Conservation (phyloP, 208 protist genomes). For the Vickermania ingenoplastis region DNA sequence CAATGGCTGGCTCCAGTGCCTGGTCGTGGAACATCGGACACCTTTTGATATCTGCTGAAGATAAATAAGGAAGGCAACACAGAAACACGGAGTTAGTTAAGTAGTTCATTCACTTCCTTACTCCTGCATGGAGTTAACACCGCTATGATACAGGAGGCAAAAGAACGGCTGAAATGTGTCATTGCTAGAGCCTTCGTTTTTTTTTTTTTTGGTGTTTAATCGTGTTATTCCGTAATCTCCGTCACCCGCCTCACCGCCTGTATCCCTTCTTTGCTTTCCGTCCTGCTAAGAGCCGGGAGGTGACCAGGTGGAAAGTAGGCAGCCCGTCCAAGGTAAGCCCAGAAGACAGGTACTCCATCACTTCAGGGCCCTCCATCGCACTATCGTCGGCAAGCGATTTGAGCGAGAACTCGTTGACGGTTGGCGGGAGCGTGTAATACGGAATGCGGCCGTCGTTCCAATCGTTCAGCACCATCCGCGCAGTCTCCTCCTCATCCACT, state of each 20-base stretch:
- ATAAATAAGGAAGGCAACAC: too few relatives aligned
- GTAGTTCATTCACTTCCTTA: too few relatives aligned
- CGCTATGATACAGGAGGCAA: too few relatives aligned
- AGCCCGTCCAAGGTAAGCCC: slow-evolving; percentile 69
- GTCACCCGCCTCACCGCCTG: too few relatives aligned
- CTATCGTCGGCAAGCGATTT: slow-evolving; percentile 14
- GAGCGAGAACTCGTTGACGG: slow-evolving; percentile 42
- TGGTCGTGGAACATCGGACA: slow-evolving; percentile 76
- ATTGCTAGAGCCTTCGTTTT: too few relatives aligned
- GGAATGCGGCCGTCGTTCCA: slow-evolving; percentile 94
- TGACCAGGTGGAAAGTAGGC: slow-evolving; percentile 79
- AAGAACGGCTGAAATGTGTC: too few relatives aligned
- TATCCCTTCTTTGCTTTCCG: not conserved
- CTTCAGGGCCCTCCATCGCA: slow-evolving; percentile 21
- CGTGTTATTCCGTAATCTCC: too few relatives aligned
- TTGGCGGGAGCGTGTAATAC: slow-evolving; percentile 93
- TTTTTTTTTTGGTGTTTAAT: too few relatives aligned
- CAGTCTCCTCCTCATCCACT: slow-evolving; percentile 88
- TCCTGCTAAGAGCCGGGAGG: slow-evolving; percentile 20
- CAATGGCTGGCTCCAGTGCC: slow-evolving; percentile 30
- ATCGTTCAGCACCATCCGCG: slow-evolving; percentile 89
- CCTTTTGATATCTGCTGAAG: too few relatives aligned
- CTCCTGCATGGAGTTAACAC: too few relatives aligned
- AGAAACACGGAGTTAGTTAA: too few relatives aligned
- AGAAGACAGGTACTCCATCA: slow-evolving; percentile 24